A percentile compares a stretch with the other conserved stretches of the same genome.
These are phyloP conservation scores for Sugiyamaella pinicola DNA, from an alignment of 1,139 yeast genomes.

Conservation along the genomic window DNA sequence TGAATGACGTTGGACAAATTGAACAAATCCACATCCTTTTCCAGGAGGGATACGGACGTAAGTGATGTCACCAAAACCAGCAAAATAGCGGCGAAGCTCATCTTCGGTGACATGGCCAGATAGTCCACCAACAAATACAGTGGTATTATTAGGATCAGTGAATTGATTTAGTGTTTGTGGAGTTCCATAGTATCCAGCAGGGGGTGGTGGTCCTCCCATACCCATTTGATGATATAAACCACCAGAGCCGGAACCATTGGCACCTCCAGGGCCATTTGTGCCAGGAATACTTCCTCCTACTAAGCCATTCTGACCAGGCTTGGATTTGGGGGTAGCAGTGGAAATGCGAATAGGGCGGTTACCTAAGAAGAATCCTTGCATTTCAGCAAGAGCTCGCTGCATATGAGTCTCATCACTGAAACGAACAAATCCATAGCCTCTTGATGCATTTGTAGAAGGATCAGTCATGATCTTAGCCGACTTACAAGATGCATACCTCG, in stretches of 20 bases:
- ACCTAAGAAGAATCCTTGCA: conserved; percentile 78
- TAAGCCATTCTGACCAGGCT: conserved; percentile 36
- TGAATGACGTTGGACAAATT: conserved; percentile 72
- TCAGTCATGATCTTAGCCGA: conserved; percentile 89
- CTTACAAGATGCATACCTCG: conserved; percentile 70
- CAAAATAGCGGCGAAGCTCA: conserved; percentile 70
- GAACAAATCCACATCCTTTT: conserved; percentile 92
- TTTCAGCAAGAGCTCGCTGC: conserved; percentile 71
- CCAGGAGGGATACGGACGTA: conserved; percentile 90
- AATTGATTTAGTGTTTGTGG: conserved; percentile 52
- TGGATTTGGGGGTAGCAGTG: conserved; percentile 67
- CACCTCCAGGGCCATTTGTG: conserved; percentile 9
- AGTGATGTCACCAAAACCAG: conserved; percentile 81
- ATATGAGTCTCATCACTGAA: conserved; percentile 73
- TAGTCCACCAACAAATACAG: conserved; percentile 93
- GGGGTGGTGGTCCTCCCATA: conserved; percentile 17
- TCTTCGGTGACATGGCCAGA: conserved; percentile 75
- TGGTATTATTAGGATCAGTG: conserved; percentile 81
- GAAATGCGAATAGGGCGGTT: conserved; percentile 79
- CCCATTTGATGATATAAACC: conserved; percentile 18
- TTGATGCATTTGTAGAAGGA: conserved; percentile 69
- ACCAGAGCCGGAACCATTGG: conserved; percentile 18
- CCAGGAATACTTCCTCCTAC: conserved; percentile 5
- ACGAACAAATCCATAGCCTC: conserved; percentile 93
- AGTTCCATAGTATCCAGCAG: conserved; percentile 22